A percentile compares a stretch with the other conserved stretches of the same genome.
These are phyloP conservation scores for Aspergillus sp. DNA, from an alignment of 2,329 filamentous ascomycete genomes.

Conservation along the genomic window DNA sequence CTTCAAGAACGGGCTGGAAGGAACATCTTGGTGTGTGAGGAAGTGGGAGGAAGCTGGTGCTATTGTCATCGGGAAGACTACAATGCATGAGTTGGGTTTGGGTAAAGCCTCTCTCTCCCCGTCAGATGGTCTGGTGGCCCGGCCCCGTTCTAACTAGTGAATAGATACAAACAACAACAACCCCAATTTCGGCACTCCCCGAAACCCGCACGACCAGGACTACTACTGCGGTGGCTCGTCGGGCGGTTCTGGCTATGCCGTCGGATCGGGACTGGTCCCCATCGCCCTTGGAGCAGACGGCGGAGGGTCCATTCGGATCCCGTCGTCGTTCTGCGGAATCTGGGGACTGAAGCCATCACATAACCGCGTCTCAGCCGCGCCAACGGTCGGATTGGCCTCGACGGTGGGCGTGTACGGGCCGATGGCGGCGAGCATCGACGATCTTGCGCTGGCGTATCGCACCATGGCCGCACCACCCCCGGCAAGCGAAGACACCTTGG, in stretches of 20 bases:
- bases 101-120: constrained; percentile 32
- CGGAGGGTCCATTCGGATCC: constrained; percentile 67
- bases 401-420: constrained; percentile 65
- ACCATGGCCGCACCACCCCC: constrained; percentile 67
- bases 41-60: constrained; percentile 68
- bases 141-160: not conserved
- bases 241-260: constrained; percentile 63
- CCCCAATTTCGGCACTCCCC: constrained; percentile 61
- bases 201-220: constrained; percentile 65
- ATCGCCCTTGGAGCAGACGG: constrained; percentile 65
- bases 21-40: constrained; percentile 62
- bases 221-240: constrained; percentile 80
- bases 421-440: constrained; percentile 65
- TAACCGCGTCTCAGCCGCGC: constrained; percentile 55
- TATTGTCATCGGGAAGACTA: constrained; percentile 65
- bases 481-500: constrained; percentile 43
- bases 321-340: constrained; percentile 65
- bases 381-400: constrained; percentile 50
- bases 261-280: constrained; percentile 64
- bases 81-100: constrained; percentile 73
- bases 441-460: constrained; percentile 75
- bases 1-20: constrained; percentile 42
- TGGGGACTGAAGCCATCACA: constrained; percentile 77
- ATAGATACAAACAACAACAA: constrained; percentile 80
- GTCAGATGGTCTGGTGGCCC: not conserved